Percentiles rank a stretch among this genome's conserved stretches.
Evolutionary conservation across 2,329 filamentous ascomycete genomes (phyloP).

Genomic region (Trichoderma sp.): DNA sequence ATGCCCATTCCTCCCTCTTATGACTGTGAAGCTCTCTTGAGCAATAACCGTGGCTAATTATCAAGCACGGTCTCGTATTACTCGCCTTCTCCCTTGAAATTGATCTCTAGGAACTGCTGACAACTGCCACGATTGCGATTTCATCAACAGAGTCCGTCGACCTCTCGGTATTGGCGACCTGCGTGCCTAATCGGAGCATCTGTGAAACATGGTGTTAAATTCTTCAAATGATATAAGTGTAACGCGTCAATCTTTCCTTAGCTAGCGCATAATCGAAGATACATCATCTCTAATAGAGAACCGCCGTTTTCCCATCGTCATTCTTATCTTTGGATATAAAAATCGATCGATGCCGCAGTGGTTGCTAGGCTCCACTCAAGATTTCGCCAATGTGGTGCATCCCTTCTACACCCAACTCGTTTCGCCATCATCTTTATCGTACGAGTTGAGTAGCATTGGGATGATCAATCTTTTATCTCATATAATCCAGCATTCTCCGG

Average conservation of each 20-base stretch:
- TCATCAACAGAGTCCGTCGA: background rate
- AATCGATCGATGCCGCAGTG: background rate
- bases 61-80: too few species aligned
- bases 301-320: too few species aligned
- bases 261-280: background rate
- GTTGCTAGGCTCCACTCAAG: background rate
- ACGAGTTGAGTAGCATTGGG: conserved; percentile 30
- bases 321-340: background rate
- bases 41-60: too few species aligned
- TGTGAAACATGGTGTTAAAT: background rate
- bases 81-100: background rate
- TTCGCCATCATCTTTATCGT: background rate
- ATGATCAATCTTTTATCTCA: background rate
- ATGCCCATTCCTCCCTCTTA: background rate
- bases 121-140: background rate
- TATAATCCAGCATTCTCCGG: background rate
- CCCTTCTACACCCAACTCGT: background rate
- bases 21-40: too few species aligned
- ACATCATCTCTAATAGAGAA: too few species aligned
- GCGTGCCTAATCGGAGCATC: background rate
- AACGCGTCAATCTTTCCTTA: background rate
- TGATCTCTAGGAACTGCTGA: background rate
- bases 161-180: background rate
- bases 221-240: background rate
- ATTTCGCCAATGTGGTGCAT: background rate